Percentiles rank a stretch among this genome's conserved stretches.
phyloP scores from a whole-genome alignment of 2,329 filamentous ascomycete species.

The Phoma sp. region DNA sequence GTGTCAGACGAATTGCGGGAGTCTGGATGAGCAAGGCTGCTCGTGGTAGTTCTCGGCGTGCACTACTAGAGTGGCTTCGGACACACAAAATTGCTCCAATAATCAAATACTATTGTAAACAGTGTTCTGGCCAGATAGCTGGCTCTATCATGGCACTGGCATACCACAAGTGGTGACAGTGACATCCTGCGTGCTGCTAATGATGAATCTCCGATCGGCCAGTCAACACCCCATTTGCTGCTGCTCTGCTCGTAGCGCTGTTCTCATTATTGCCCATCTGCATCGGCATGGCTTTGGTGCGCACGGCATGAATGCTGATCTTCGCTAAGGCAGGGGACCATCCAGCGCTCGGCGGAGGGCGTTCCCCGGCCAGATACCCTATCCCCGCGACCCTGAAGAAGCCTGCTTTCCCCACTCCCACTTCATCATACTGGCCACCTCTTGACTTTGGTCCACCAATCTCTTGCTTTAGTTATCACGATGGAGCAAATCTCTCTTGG shows the following conservation, averaged over 20 bases:
- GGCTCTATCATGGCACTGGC: too few species aligned
- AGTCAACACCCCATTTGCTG: neutral
- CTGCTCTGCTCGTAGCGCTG: neutral
- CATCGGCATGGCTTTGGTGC: neutral
- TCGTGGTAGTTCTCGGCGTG: neutral
- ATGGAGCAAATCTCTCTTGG: conserved; percentile 28
- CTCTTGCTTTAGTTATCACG: neutral
- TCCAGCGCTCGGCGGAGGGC: conserved; percentile 3
- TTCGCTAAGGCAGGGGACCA: neutral
- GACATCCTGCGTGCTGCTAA: neutral
- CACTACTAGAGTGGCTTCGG: conserved; percentile 1
- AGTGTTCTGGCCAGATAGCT: neutral
- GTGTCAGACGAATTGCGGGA: neutral
- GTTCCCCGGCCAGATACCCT: neutral
- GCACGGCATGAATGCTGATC: conserved; percentile 1
- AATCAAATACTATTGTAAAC: neutral
- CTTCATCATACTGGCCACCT: neutral
- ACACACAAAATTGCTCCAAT: neutral
- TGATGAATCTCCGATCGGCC: neutral
- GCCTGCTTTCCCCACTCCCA: conserved; percentile 13
- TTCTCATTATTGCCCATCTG: neutral
- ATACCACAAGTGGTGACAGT: neutral
- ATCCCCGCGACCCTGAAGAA: conserved; percentile 8
- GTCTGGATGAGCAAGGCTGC: neutral
- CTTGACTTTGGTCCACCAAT: neutral